These are phyloP conservation scores for Daphne laureola DNA, from an alignment of 441 rosid species.

Conservation along the genomic window DNA sequence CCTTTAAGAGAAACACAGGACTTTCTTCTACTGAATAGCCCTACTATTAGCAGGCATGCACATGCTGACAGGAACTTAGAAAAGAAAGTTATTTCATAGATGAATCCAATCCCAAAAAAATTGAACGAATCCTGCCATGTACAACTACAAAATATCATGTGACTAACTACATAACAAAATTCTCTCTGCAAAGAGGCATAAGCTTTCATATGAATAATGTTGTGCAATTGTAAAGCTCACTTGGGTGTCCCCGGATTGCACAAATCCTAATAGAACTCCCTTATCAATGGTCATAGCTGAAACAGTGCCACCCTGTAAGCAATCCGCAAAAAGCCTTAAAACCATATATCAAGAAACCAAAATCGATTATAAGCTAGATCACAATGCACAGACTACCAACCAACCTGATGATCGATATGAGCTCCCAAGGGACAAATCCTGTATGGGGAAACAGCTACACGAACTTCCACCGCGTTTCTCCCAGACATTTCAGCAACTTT, in stretches of 20 bases:
- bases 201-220: background rate
- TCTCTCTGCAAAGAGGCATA: no score
- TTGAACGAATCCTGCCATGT: no score
- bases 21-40: no score
- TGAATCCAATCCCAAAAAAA: no score
- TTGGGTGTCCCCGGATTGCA: slow-evolving; percentile 62
- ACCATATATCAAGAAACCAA: background rate
- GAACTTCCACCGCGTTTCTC: slow-evolving; percentile 42
- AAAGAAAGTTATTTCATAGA: no score
- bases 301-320: slow-evolving; percentile 76
- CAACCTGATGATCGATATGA: slow-evolving; percentile 93
- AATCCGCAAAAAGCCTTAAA: slow-evolving; percentile 7
- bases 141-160: no score
- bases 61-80: no score
- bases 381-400: slow-evolving; percentile 3
- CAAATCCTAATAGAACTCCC: slow-evolving; percentile 83
- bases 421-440: slow-evolving; percentile 98
- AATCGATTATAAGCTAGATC: no score
- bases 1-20: no score
- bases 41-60: no score
- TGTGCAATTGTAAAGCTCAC: slow-evolving; percentile 19
- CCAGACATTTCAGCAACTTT: slow-evolving; percentile 57
- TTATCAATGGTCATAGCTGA: slow-evolving; percentile 86
- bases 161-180: no score
- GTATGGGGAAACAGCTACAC: slow-evolving; percentile 71